phyloP scores from a whole-genome alignment of 495 filamentous ascomycete genomes.

The Paragyromitra xinjiangensis region DNA sequence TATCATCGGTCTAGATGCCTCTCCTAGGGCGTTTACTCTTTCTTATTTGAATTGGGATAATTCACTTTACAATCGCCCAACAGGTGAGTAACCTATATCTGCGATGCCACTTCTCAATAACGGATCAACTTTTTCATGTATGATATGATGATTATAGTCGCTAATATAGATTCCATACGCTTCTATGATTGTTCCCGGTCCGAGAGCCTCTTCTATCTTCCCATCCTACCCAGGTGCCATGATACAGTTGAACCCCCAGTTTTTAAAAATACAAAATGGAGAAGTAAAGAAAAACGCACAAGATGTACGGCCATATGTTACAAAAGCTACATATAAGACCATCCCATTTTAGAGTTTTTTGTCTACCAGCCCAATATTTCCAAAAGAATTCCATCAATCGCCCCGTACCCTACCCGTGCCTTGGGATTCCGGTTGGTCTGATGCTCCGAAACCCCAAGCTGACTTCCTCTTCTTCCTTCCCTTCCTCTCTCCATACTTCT shows the following conservation, averaged over 20 bases:
- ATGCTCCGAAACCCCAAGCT: slow-evolving; percentile 72
- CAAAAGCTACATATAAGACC: slow-evolving; percentile 38
- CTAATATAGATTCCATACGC: slow-evolving; percentile 8
- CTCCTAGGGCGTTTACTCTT: background rate
- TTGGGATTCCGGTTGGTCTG: slow-evolving; percentile 56
- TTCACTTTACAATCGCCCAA: background rate
- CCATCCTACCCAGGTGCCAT: background rate
- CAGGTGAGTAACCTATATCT: background rate
- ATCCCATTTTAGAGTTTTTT: slow-evolving; percentile 27
- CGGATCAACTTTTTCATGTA: background rate
- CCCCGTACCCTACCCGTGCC: slow-evolving; percentile 54
- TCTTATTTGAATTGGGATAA: background rate
- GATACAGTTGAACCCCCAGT: slow-evolving; percentile 4
- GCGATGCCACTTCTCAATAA: background rate
- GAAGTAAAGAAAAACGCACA: slow-evolving; percentile 18
- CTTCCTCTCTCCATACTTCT: slow-evolving; percentile 91
- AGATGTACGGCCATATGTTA: slow-evolving; percentile 43
- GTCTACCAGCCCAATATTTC: slow-evolving; percentile 20
- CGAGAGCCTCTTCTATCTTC: background rate
- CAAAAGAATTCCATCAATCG: slow-evolving; percentile 29
- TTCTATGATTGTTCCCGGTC: slow-evolving; percentile 20
- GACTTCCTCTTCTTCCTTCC: slow-evolving; percentile 71
- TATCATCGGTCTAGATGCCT: too few relatives aligned
- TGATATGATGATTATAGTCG: background rate
- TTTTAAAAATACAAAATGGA: slow-evolving; percentile 27